Percentiles rank a stretch among this genome's conserved stretches.
Conservation (phyloP, 169 alveolate species). For the Eimeria necatrix region DNA sequence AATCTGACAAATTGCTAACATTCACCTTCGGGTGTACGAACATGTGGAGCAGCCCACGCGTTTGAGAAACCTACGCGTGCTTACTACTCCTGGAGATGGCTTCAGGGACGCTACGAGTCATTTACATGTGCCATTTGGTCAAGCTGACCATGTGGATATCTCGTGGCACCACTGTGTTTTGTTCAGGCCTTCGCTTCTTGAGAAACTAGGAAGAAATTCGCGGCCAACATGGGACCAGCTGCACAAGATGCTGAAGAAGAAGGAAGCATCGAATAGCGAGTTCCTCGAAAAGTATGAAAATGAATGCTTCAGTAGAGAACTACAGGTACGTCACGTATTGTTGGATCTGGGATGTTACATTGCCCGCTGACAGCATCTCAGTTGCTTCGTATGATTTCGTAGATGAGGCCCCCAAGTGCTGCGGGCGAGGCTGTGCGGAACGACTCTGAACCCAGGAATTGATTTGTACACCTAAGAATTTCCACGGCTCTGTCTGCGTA, state of each 20-base stretch:
- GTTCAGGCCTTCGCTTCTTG: conserved; percentile 78
- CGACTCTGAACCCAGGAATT: neutral
- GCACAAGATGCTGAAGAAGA: conserved; percentile 77
- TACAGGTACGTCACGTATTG: conserved; percentile 55
- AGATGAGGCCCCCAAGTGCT: neutral
- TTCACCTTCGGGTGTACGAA: neutral
- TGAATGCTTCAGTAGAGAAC: conserved; percentile 72
- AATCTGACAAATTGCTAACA: neutral
- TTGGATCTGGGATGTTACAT: neutral
- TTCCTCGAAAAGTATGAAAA: conserved; percentile 77
- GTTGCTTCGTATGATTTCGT: neutral
- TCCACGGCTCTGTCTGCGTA: neutral
- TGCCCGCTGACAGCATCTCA: neutral
- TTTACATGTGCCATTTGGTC: neutral
- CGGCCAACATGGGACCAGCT: conserved; percentile 82
- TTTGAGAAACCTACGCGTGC: neutral
- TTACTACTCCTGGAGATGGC: neutral
- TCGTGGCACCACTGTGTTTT: neutral
- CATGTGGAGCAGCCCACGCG: neutral
- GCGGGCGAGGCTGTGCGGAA: neutral
- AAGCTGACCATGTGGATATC: neutral
- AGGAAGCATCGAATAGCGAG: conserved; percentile 79
- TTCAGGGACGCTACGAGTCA: neutral
- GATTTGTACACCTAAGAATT: neutral
- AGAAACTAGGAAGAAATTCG: conserved; percentile 78